These are phyloP conservation scores for Penicillium malachiteum DNA, from an alignment of 495 filamentous ascomycete species.

Conservation along the genomic window DNA sequence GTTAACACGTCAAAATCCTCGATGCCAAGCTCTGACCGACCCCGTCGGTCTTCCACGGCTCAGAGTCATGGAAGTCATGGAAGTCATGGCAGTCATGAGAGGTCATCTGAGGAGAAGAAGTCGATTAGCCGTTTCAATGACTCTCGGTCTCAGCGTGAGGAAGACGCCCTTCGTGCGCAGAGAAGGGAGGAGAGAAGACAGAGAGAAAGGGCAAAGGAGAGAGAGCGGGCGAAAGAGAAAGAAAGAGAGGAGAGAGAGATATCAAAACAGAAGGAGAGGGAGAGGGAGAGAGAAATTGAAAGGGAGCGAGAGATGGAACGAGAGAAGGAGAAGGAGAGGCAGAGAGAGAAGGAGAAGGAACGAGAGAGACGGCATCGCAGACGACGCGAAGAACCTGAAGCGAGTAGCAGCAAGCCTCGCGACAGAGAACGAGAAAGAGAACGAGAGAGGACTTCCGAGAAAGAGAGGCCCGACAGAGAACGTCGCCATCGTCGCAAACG, in stretches of 20 bases:
- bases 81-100: conserved; percentile 14
- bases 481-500: conserved; percentile 29
- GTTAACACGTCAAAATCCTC: conserved; percentile 34
- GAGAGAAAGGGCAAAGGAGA: not conserved
- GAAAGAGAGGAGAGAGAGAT: not conserved
- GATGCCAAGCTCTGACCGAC: conserved; percentile 23
- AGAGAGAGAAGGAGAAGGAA: conserved; percentile 16
- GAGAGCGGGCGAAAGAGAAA: conserved; percentile 15
- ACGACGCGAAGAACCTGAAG: conserved; percentile 14
- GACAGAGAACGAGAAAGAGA: conserved; percentile 13
- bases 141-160: conserved; percentile 23
- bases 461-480: not conserved
- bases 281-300: not conserved
- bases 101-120: conserved; percentile 27
- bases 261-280: too few species aligned
- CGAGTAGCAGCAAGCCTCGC: conserved; percentile 9
- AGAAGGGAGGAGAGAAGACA: not conserved
- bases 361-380: not conserved
- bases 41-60: conserved; percentile 31
- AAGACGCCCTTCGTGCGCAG: conserved; percentile 16
- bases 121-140: conserved; percentile 31
- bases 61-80: conserved; percentile 30
- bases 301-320: not conserved
- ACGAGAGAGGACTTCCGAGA: not conserved
- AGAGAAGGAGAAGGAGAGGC: conserved; percentile 4